A percentile compares a stretch with the other conserved stretches of the same genome.
phyloP scores from a whole-genome alignment of 177 flowering plant species.

The Vitis hybrid region DNA sequence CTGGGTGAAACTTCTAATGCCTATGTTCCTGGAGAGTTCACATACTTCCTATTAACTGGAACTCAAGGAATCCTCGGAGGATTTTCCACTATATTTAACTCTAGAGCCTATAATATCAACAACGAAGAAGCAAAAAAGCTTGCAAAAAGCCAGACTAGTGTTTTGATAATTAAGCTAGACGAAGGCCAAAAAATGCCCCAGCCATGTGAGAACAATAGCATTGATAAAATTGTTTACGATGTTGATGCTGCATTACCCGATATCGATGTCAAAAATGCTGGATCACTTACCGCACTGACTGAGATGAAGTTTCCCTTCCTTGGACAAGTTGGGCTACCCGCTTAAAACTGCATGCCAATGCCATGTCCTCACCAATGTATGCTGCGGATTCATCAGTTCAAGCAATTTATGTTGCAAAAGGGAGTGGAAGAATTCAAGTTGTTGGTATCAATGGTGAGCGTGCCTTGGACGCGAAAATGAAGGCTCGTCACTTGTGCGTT shows the following conservation, averaged over 20 bases:
- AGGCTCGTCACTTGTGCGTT: conserved; percentile 34
- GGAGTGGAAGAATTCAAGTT: conserved; percentile 39
- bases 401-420: conserved; percentile 34
- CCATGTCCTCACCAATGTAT: conserved; percentile 29
- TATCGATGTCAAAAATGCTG: neutral
- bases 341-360: conserved; percentile 29
- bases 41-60: too few species aligned
- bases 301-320: conserved; percentile 11
- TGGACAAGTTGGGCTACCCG: conserved; percentile 18
- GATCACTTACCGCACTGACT: neutral
- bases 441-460: conserved; percentile 33
- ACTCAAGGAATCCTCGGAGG: too few species aligned
- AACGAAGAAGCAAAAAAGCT: too few species aligned
- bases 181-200: too few species aligned
- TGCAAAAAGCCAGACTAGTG: too few species aligned
- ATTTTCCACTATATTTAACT: too few species aligned
- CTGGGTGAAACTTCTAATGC: too few species aligned
- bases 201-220: neutral
- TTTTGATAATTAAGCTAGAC: too few species aligned
- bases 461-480: conserved; percentile 29
- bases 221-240: neutral
- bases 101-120: too few species aligned
- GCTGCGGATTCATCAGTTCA: conserved; percentile 20
- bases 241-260: neutral
- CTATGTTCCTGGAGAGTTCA: too few species aligned